Percentiles rank a stretch among this genome's conserved stretches.
phyloP scores from a whole-genome alignment of 1,284 basidiomycete species.

The Prillingera fragicola region DNA sequence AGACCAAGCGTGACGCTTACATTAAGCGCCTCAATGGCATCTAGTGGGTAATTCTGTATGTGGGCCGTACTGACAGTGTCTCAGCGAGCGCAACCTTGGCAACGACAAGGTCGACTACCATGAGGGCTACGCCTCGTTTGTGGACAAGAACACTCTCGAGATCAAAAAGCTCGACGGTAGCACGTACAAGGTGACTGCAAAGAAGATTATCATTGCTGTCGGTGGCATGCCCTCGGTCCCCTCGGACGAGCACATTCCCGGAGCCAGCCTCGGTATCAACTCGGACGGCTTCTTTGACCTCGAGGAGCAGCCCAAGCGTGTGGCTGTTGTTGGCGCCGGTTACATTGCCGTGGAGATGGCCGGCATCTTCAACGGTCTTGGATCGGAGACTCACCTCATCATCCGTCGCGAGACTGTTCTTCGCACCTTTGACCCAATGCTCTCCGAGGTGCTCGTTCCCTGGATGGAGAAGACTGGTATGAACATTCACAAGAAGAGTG shows the following conservation, averaged over 20 bases:
- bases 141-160: slow-evolving; percentile 61
- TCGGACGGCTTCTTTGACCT: slow-evolving; percentile 97
- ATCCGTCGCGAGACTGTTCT: slow-evolving; percentile 86
- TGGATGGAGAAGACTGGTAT: slow-evolving; percentile 84
- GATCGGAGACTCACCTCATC: slow-evolving; percentile 83
- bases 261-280: slow-evolving; percentile 80
- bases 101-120: slow-evolving; percentile 89
- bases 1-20: slow-evolving; percentile 91
- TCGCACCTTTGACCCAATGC: slow-evolving; percentile 82
- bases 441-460: slow-evolving; percentile 80
- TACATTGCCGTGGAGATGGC: slow-evolving; percentile 96
- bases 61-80: slow-evolving; percentile 3
- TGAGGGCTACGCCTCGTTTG: slow-evolving; percentile 69
- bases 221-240: slow-evolving; percentile 82
- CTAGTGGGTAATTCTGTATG: slow-evolving; percentile 53
- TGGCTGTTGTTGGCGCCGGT: slow-evolving; percentile 90
- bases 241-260: slow-evolving; percentile 73
- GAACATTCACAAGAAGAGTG: slow-evolving; percentile 72
- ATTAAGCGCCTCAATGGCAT: slow-evolving; percentile 86
- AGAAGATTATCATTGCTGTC: slow-evolving; percentile 76
- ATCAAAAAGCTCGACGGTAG: slow-evolving; percentile 59
- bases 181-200: slow-evolving; percentile 64
- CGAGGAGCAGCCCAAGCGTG: slow-evolving; percentile 81
- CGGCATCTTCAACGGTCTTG: slow-evolving; percentile 79
- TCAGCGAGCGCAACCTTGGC: slow-evolving; percentile 67